These are phyloP conservation scores for Populus nigra DNA, from an alignment of 345 rosid genomes.

Conservation along the genomic window DNA sequence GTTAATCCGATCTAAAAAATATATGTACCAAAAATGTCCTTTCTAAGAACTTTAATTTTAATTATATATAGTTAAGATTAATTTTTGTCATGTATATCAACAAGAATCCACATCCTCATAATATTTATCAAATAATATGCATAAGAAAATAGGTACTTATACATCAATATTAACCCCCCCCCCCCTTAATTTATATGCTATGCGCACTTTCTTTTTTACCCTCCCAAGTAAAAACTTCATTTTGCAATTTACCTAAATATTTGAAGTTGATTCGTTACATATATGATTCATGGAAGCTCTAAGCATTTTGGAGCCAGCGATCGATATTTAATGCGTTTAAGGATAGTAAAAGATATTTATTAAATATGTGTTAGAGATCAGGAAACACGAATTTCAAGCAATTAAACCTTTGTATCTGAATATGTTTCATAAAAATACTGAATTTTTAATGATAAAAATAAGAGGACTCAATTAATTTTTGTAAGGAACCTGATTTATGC, in stretches of 20 bases:
- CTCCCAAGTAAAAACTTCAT: neutral
- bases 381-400: neutral
- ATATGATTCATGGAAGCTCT: neutral
- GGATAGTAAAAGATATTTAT: neutral
- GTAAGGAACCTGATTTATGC: constrained; percentile 4
- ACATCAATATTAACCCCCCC: neutral
- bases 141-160: neutral
- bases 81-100: no score
- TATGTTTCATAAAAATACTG: neutral
- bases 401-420: neutral
- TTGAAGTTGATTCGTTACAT: neutral
- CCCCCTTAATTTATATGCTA: neutral
- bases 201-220: neutral
- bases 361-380: neutral
- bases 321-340: neutral
- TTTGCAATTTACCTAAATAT: neutral
- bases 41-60: no score
- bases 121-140: no score
- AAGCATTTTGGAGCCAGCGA: neutral
- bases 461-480: neutral
- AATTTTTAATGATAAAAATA: neutral
- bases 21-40: no score
- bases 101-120: no score
- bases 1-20: no score
- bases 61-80: no score